Percentiles rank a stretch among this genome's conserved stretches.
Conservation (phyloP, 176 grass and related monocot species). For the Phoenix dactylifera region DNA sequence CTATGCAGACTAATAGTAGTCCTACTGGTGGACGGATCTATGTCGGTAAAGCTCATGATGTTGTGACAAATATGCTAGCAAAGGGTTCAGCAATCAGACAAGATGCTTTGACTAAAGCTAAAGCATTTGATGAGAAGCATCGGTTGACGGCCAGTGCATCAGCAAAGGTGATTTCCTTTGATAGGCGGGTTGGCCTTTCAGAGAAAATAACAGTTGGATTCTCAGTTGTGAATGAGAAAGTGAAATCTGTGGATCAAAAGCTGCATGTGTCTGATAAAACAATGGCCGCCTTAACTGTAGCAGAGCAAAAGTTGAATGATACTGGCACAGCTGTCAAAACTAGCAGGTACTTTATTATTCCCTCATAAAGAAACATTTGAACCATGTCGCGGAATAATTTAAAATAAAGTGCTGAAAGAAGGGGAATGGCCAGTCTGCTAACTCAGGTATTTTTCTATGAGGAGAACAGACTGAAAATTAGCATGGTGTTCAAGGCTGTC, state of each 20-base stretch:
- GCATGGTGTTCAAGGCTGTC: too few relatives aligned
- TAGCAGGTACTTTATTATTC: conserved; percentile 49
- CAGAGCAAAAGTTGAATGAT: conserved; percentile 87
- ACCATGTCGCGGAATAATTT: background rate
- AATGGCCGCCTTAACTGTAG: conserved; percentile 65
- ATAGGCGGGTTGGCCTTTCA: conserved; percentile 72
- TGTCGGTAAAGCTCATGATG: conserved; percentile 78
- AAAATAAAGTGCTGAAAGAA: too few relatives aligned
- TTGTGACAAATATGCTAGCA: conserved; percentile 61
- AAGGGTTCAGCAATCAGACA: conserved; percentile 79
- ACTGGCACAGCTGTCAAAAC: conserved; percentile 90
- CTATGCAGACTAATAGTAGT: conserved; percentile 43
- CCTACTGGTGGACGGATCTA: conserved; percentile 41
- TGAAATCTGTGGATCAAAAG: conserved; percentile 83
- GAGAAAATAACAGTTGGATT: conserved; percentile 80
- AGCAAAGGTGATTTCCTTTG: conserved; percentile 74
- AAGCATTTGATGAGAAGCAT: conserved; percentile 97
- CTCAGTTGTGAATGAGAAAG: conserved; percentile 85
- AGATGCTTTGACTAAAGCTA: conserved; percentile 96
- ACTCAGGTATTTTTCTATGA: too few relatives aligned
- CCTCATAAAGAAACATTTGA: conserved; percentile 3
- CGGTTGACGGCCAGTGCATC: conserved; percentile 58
- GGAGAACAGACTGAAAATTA: too few relatives aligned
- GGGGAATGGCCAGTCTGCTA: too few relatives aligned
- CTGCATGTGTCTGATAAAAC: conserved; percentile 93